Base-by-base conservation (phyloP, 768 basidiomycete genomes). In the Kwoniella dejecticola region DNA sequence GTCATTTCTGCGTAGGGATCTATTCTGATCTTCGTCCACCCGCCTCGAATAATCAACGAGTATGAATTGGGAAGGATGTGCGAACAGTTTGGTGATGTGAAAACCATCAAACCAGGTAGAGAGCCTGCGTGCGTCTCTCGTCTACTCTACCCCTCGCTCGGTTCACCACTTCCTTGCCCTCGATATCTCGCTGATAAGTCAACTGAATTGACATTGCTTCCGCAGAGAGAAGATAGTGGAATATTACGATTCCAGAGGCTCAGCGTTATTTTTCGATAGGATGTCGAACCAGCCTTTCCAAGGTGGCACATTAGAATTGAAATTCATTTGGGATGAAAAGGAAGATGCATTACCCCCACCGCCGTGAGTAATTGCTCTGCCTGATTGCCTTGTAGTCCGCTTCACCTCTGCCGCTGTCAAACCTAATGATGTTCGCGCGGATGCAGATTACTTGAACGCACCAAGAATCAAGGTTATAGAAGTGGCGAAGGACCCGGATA, bases 201-300 rank as follows among this genome's bases (percentile, higher is more conserved):
- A n/a, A n/a, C n/a, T n/a, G n/a, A n/a, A n/a, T n/a, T n/a, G n/a
- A n/a, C n/a, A n/a, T n/a, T n/a, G n/a, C n/a, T n/a, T n/a, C n/a
- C n/a, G n/a, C 62, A 97, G 92, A 68, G 89, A 91, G 70, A 87
- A 90, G 60, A 87, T 90, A 66, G 89, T 98, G n/a, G 93, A 98
- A 75, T 93, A 87, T 74, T 99, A 88, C 74, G 96, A 99, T 74
- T 47, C 45, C 21, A 65, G 91, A 87, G 90, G 88, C 23, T 87
- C 86, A 57, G 86, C 86, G 30, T 86, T 89, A 67, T 88, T 93
- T 0, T 86, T 85, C 66, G 91, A 96, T 70, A 82, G 86, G 19
- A 81, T 96, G 63, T 84, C 90, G 49, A 88, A 90, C 60, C 86
- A 89, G 79, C 84, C 87, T 1, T 79, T 85, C 53, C 88, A 89